Base-by-base conservation (phyloP, 148 eudicot genomes). In the Tetragonia tetragonoides region DNA sequence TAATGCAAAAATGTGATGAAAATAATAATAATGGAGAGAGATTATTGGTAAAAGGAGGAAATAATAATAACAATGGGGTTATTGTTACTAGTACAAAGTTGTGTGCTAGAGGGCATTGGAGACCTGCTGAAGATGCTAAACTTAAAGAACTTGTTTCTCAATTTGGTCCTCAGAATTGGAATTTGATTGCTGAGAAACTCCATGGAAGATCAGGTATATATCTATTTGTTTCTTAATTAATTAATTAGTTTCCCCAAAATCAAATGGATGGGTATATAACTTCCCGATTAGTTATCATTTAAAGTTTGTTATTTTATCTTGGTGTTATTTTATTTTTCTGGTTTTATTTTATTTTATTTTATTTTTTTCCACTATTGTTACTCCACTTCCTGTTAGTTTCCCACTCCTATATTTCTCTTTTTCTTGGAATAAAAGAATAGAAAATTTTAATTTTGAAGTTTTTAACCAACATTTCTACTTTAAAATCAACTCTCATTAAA, bases 91-190 rank as follows among this genome's bases (percentile, higher is more conserved):
- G 1, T 10, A 24, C 67, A 15, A 91, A 85, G 77, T 68, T 86
- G 1, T 91, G 95, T 79, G 76, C 87, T 0, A 89, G 93, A 85
- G 92, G 93, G 7, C 91, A 91, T 85, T 91, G 93, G 93, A 86
- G 90, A 71, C 90, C 93, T 6, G 87, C 86, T 74, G 95, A 91
- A 81, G 95, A 91, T 72, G 84, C 86, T 11, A 85, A 83, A 81
- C 93, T 91, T n/a, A 89, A 81, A 79, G 85, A 89, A 2, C 90
- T 91, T 54, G 93, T 91, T 46, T 47, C 82, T 20, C 85, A 82
- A 24, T 86, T 76, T 78, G 95, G 95, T 54, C 95, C 93, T 72
- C 95, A 89, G 21, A 91, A 91, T 66, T 91, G 95, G 93, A 91
- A 89, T 80, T 76, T 91, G 75, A 91, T 91, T 78, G 92, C 95